A percentile compares a stretch with the other conserved stretches of the same genome.
Evolutionary conservation across 306 rosid genomes (phyloP).

Genomic region (Psophocarpus tetragonolobus): DNA sequence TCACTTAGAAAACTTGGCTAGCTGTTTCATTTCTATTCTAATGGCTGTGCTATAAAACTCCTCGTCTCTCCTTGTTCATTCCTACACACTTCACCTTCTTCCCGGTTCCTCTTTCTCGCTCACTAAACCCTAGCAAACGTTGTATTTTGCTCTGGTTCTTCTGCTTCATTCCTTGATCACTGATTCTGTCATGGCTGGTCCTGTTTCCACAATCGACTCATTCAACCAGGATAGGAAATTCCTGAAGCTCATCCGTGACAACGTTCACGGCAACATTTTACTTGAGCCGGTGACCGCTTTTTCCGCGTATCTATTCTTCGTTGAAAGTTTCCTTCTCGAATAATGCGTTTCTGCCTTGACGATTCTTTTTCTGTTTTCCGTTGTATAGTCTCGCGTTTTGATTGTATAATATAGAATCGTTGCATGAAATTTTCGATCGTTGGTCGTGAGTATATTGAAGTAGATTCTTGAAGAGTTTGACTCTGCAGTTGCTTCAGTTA

Average conservation of each 20-base stretch:
- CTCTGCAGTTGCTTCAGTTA: slow-evolving; percentile 14
- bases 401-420: not conserved
- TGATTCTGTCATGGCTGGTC: slow-evolving; percentile 40
- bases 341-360: slow-evolving; percentile 6
- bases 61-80: not conserved
- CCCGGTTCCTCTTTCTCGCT: not conserved
- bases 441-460: not conserved
- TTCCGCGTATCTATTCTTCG: not conserved
- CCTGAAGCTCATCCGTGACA: slow-evolving; percentile 64
- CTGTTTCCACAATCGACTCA: slow-evolving; percentile 22
- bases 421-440: slow-evolving; percentile 4
- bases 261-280: slow-evolving; percentile 68
- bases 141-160: not conserved
- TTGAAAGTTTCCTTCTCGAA: not conserved
- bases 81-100: not conserved
- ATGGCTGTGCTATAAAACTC: not conserved
- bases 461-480: not conserved
- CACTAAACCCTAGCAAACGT: not conserved
- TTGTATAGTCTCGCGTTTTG: not conserved
- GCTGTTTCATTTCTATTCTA: not conserved
- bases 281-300: slow-evolving; percentile 61
- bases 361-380: not conserved
- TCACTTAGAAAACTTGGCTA: slow-evolving; percentile 5
- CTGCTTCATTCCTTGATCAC: not conserved
- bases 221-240: slow-evolving; percentile 39